Percentiles rank a stretch among this genome's conserved stretches.
Evolutionary conservation across 2,329 filamentous ascomycete species (phyloP).

Genomic region (Phoma sp.): DNA sequence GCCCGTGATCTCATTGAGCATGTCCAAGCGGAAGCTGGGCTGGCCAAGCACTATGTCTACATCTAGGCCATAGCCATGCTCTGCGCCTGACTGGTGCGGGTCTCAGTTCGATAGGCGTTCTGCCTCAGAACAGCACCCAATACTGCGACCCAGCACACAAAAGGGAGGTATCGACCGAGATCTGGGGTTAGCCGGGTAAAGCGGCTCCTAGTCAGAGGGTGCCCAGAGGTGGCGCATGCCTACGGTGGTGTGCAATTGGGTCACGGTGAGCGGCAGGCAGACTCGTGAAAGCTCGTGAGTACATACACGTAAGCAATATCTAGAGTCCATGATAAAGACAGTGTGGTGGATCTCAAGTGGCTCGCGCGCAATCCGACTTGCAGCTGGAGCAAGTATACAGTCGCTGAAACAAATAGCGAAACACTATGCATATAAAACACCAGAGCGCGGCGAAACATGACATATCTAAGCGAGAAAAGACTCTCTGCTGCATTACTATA

Average conservation of each 20-base stretch:
- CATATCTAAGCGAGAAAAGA: conserved; percentile 1
- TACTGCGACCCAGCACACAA: not conserved
- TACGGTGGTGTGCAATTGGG: not conserved
- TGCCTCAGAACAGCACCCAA: not conserved
- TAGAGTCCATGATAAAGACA: not conserved
- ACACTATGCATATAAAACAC: conserved; percentile 12
- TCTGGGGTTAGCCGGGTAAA: conserved; percentile 2
- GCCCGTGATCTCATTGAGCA: too few relatives aligned
- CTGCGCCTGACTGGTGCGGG: not conserved
- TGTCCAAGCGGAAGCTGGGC: not conserved
- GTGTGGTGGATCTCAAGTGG: not conserved
- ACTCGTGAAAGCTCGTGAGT: not conserved
- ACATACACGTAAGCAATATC: not conserved
- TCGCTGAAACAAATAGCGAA: not conserved
- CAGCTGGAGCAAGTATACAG: not conserved
- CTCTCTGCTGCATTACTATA: conserved; percentile 12
- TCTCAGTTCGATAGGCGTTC: conserved; percentile 8
- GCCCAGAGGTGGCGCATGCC: conserved; percentile 10
- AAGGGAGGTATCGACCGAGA: not conserved
- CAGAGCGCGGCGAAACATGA: not conserved
- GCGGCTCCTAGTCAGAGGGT: not conserved
- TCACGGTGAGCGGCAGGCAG: not conserved
- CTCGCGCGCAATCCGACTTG: not conserved
- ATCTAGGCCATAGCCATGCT: not conserved
- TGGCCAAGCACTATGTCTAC: conserved; percentile 1